These are phyloP conservation scores for Chiua sp. DNA, from an alignment of 1,284 basidiomycete species.

Conservation along the genomic window DNA sequence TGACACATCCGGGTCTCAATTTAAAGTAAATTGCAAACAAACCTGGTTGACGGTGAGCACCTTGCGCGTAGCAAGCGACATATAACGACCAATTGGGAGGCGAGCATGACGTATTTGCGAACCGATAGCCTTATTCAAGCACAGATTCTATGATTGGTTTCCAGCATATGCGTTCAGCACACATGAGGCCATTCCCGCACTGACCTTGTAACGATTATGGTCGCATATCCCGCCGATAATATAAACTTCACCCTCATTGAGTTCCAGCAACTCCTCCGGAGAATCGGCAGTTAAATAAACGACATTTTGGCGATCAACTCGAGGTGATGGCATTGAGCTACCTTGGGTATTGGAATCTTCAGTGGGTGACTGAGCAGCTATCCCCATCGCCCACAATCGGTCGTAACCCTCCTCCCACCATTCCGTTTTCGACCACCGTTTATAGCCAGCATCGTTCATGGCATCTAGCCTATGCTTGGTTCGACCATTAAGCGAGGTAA, in stretches of 20 bases:
- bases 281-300: conserved; percentile 98
- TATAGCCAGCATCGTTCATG: conserved; percentile 72
- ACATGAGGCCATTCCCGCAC: conserved; percentile 5
- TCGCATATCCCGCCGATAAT: conserved; percentile 98
- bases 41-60: conserved; percentile 96
- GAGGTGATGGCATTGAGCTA: background rate
- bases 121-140: conserved; percentile 83
- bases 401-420: conserved; percentile 84
- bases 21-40: conserved; percentile 16
- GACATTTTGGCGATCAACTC: conserved; percentile 51
- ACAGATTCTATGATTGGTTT: conserved; percentile 71
- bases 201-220: conserved; percentile 93
- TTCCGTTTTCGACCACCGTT: conserved; percentile 81
- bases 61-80: conserved; percentile 88
- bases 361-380: conserved; percentile 2
- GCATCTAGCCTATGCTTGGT: conserved; percentile 72
- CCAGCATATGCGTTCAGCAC: background rate
- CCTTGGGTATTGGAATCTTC: conserved; percentile 13
- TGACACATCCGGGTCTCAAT: background rate
- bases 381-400: conserved; percentile 62
- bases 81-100: conserved; percentile 90
- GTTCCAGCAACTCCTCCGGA: conserved; percentile 79
- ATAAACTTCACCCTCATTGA: conserved; percentile 88
- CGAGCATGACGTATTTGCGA: conserved; percentile 85
- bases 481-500: conserved; percentile 79